Evolutionary conservation across 768 basidiomycete species (phyloP), one percentile per base, ranked within the genome.

Genomic region (Royoungia palumana): DNA sequence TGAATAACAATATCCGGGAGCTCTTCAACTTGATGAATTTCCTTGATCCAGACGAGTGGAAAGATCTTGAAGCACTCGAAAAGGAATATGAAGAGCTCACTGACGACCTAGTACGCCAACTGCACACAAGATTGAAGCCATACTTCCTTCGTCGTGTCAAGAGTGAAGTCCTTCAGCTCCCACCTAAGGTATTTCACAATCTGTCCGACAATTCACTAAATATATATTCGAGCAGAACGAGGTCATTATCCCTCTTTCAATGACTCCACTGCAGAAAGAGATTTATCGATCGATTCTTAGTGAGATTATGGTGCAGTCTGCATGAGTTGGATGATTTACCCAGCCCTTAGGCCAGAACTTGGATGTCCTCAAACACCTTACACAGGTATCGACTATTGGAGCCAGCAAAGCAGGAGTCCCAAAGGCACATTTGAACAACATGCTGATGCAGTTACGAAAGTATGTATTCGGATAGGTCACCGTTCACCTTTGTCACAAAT

Each of bases 11-110:
- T 62, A 87, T 99, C 20, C 79, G 91, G 40, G 96, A 99, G 69
- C 70, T 99, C 21, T 95, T 98, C 75, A 98, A 94, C 65, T 76
- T 99, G 36, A 93, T 99, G 84, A 90, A 93, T 65, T 98, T 98
- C 72, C 78, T 98, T 16, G 90, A 94, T 63, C 81, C 87, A 6
- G 56, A 68, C 12, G 74, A 87, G 53, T 91, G 90, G 90, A 64
- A 69, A 6, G 82, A 98, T 62, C 72, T 97, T 19, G 81, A 85
- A 59, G 75, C 66, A 6, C 73, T 97, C 11, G 84, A 87, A 50
- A 80, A 78, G 57, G 77, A 89, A 50, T 85, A 92, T 55, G 82
- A 81, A 53, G 83, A 81, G 12, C 78, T 98, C 20, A 84, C 78
- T 6, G 89, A 93, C 59, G 87, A 89, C 5, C 77, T 87, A 17